Percentiles rank a stretch among this genome's conserved stretches.
Conservation (phyloP, 306 rosid species). For the Cicer pinnatifidum region DNA sequence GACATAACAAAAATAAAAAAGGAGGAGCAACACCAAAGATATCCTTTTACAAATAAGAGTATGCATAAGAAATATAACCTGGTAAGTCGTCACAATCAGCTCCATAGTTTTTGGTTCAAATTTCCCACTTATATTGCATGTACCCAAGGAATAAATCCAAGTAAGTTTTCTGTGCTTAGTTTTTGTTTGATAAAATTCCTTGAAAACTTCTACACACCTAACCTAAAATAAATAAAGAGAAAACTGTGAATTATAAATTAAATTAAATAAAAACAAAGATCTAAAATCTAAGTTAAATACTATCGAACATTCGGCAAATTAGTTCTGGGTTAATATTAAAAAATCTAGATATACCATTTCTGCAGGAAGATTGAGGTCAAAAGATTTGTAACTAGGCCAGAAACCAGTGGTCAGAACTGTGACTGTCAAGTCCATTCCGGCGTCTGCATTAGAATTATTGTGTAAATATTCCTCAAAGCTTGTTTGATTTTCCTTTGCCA, state of each 20-base stretch:
- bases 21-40: not conserved
- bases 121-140: constrained; percentile 78
- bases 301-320: not conserved
- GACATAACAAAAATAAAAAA: not conserved
- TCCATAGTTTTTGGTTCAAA: constrained; percentile 84
- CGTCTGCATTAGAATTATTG: constrained; percentile 59
- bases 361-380: constrained; percentile 88
- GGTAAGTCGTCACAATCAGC: constrained; percentile 90
- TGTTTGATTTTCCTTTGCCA: constrained; percentile 83
- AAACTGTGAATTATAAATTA: constrained; percentile 25
- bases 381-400: constrained; percentile 98
- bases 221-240: constrained; percentile 54
- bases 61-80: constrained; percentile 54
- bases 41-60: not conserved
- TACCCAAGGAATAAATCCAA: constrained; percentile 95
- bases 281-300: constrained; percentile 24
- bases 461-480: constrained; percentile 82
- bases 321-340: constrained; percentile 26
- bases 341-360: constrained; percentile 71
- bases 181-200: constrained; percentile 85
- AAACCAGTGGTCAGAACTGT: constrained; percentile 91
- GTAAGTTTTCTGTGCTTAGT: constrained; percentile 91
- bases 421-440: constrained; percentile 88
- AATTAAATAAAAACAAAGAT: constrained; percentile 21
- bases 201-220: constrained; percentile 88